Evolutionary conservation across 768 basidiomycete genomes (phyloP), one percentile per base, ranked within the genome.

Genomic region (Boletus vermiculosoides): DNA sequence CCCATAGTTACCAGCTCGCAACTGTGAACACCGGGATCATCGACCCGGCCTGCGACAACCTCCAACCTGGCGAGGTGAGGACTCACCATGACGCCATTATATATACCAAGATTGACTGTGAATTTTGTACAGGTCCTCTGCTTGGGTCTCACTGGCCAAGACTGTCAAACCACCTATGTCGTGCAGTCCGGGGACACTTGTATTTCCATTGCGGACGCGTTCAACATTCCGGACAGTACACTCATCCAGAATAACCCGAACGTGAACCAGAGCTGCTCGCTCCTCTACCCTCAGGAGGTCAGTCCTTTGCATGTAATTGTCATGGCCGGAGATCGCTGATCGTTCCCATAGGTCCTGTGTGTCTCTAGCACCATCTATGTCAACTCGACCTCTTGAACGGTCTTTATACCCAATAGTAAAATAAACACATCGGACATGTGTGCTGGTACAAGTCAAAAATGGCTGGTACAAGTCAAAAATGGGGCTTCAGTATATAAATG

Each of bases 181-280:
- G 77, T 83, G 36, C 62, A 67, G 23, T 41, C 63, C 0, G 81
- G 80, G n/a, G 80, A 88, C 63, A 77, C 71, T 34, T 90, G 88
- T 71, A 60, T 50, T 1, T 52, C 47, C 23, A 78, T 89, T 52
- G 69, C 78, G 3, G 47, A 56, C 0, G 66, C 55, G 23, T 76
- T 78, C 55, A 74, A 73, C 30, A 80, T 86, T 56, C 63, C 77
- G 47, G 57, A 75, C 60, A 74, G 61, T 39, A 79, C 79, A 22
- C 73, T 90, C 23, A 66, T 76, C 58, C 64, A 74, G 31, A 88
- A 89, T 75, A 90, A 89, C 74, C 86, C 83, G 3, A 85, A 88
- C 64, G 67, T 89, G 54, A 72, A 84, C 68, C 54, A 59, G 10
- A 62, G 34, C 8, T 86, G 84, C 72, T 68, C 67, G 34, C 85